Conservation (phyloP, 352 stramenopile species). For the Pythium dissimile region DNA sequence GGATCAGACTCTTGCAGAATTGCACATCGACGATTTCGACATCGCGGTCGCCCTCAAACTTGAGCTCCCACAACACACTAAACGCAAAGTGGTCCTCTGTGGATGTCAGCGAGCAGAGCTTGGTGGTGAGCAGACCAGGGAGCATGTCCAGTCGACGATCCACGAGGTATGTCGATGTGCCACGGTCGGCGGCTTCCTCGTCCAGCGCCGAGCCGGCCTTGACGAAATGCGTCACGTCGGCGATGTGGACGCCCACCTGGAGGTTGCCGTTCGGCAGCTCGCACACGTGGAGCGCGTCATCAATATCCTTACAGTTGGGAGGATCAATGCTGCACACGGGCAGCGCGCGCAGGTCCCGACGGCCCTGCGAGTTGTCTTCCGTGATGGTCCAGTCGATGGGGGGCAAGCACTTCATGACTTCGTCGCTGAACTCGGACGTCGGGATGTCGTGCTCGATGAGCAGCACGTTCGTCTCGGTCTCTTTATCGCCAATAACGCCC, state of each 20-base stretch:
- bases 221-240: conserved; percentile 99
- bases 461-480: conserved; percentile 95
- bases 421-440: conserved; percentile 70
- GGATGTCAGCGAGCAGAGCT: conserved; percentile 94
- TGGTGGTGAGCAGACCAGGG: conserved; percentile 94
- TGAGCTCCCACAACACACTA: conserved; percentile 75
- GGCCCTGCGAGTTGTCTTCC: conserved; percentile 87
- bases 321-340: conserved; percentile 92
- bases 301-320: conserved; percentile 95
- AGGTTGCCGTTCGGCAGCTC: conserved; percentile 91
- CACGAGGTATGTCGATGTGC: conserved; percentile 98
- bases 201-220: conserved; percentile 92
- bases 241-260: conserved; percentile 98
- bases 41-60: conserved; percentile 53
- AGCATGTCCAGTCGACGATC: conserved; percentile 99
- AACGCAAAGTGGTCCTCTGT: conserved; percentile 82
- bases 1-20: conserved; percentile 98
- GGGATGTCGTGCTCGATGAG: conserved; percentile 98
- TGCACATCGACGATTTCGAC: conserved; percentile 93
- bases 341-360: conserved; percentile 91
- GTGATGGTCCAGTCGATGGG: conserved; percentile 95
- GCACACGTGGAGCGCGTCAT: conserved; percentile 96
- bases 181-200: conserved; percentile 88
- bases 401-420: conserved; percentile 92
- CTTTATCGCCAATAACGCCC: conserved; percentile 95